Conservation (phyloP, 139 green algal genomes). For the Trebouxia sp. region DNA sequence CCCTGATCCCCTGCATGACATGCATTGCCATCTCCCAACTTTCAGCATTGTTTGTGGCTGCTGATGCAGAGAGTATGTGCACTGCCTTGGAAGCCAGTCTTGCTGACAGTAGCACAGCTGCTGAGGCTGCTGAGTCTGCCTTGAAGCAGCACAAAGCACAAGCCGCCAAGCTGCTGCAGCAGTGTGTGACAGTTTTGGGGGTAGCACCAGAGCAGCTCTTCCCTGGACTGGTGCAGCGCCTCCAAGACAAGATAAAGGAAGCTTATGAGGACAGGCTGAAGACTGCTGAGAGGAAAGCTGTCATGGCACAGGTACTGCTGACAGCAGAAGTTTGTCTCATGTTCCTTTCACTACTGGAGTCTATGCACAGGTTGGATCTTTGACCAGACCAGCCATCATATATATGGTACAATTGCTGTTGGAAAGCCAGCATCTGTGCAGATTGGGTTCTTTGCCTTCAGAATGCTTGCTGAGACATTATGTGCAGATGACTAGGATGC, state of each 20-base stretch:
- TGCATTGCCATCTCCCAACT: background rate
- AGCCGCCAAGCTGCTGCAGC: background rate
- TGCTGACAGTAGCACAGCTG: background rate
- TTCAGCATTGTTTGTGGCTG: no score
- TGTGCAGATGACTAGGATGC: no score
- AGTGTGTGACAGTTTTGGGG: background rate
- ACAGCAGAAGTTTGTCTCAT: background rate
- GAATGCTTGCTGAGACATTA: no score
- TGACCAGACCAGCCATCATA: no score
- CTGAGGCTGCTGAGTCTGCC: background rate
- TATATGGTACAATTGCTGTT: no score
- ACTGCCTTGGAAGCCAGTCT: background rate
- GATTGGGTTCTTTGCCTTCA: no score
- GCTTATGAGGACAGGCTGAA: background rate
- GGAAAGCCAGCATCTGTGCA: no score
- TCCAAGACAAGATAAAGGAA: background rate
- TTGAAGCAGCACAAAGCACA: background rate
- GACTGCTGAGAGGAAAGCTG: background rate
- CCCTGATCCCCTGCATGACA: background rate
- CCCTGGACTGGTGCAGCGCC: background rate
- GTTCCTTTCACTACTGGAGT: no score
- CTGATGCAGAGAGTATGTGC: background rate
- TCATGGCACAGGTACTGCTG: background rate
- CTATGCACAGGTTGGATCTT: no score
- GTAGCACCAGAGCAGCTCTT: constrained; percentile 10